Evolutionary conservation across 352 stramenopile genomes (phyloP).

Genomic region (Phytophthora hibernalis): DNA sequence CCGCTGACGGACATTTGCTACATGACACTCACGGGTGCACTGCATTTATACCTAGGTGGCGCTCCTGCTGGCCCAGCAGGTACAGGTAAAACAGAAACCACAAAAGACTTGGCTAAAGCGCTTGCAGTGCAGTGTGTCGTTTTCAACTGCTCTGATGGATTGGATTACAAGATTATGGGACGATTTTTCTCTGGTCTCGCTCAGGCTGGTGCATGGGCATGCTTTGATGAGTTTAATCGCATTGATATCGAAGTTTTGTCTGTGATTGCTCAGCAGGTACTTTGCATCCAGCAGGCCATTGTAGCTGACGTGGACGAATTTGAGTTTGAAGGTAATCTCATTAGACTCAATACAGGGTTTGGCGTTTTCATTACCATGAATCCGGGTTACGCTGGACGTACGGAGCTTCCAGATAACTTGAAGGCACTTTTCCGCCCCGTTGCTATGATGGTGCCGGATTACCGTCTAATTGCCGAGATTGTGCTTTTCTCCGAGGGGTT

Average conservation of each 20-base stretch:
- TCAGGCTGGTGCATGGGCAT: conserved; percentile 94
- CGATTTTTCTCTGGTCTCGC: conserved; percentile 95
- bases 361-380: conserved; percentile 98
- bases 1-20: conserved; percentile 90
- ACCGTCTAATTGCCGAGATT: conserved; percentile 95
- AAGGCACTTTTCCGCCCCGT: conserved; percentile 95
- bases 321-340: conserved; percentile 94
- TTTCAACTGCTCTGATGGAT: conserved; percentile 95
- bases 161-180: conserved; percentile 98
- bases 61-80: conserved; percentile 93
- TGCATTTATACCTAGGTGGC: conserved; percentile 93
- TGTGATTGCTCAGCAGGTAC: conserved; percentile 96
- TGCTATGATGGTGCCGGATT: conserved; percentile 96
- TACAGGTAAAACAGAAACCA: conserved; percentile 96
- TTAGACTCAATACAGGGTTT: conserved; percentile 92
- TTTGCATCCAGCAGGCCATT: conserved; percentile 95
- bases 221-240: conserved; percentile 97
- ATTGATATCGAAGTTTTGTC: conserved; percentile 97
- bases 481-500: conserved; percentile 95
- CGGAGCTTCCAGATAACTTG: conserved; percentile 94
- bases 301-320: conserved; percentile 89
- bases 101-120: conserved; percentile 94
- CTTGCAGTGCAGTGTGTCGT: conserved; percentile 95
- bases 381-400: conserved; percentile 92
- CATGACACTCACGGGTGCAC: conserved; percentile 95